Evolutionary conservation across 192 early-diverging fungal species (phyloP).

Genomic region (Podila clonocystis): DNA sequence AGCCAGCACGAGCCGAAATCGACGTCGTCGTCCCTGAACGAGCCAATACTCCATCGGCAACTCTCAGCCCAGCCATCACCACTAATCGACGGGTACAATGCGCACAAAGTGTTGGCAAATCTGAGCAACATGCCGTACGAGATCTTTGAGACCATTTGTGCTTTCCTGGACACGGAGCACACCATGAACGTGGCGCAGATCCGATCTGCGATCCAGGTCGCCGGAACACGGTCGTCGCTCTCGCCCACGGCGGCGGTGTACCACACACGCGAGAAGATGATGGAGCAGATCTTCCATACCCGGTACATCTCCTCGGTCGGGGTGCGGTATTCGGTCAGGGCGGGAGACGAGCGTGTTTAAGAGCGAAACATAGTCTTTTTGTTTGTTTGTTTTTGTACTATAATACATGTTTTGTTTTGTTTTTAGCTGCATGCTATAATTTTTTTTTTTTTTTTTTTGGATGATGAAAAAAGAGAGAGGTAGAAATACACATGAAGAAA

Average conservation of each 20-base stretch:
- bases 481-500: too few relatives aligned
- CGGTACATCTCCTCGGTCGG: constrained; percentile 34
- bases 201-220: constrained; percentile 16
- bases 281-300: constrained; percentile 29
- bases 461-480: too few relatives aligned
- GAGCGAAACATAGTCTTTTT: background rate
- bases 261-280: constrained; percentile 24
- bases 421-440: background rate
- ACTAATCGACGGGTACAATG: constrained; percentile 15
- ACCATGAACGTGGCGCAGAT: constrained; percentile 36
- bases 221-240: constrained; percentile 20
- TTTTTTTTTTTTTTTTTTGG: too few relatives aligned
- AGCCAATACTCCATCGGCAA: background rate
- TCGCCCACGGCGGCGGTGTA: background rate
- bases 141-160: constrained; percentile 44
- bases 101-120: constrained; percentile 27
- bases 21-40: background rate
- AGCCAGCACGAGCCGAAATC: background rate
- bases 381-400: background rate
- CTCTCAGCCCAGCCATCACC: background rate
- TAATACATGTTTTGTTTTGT: background rate
- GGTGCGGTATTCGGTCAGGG: constrained; percentile 22
- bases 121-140: constrained; percentile 46
- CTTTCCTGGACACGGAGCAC: constrained; percentile 26
- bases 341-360: constrained; percentile 27